Evolutionary conservation across 345 rosid species (phyloP).

Genomic region (Laguncularia racemosa): DNA sequence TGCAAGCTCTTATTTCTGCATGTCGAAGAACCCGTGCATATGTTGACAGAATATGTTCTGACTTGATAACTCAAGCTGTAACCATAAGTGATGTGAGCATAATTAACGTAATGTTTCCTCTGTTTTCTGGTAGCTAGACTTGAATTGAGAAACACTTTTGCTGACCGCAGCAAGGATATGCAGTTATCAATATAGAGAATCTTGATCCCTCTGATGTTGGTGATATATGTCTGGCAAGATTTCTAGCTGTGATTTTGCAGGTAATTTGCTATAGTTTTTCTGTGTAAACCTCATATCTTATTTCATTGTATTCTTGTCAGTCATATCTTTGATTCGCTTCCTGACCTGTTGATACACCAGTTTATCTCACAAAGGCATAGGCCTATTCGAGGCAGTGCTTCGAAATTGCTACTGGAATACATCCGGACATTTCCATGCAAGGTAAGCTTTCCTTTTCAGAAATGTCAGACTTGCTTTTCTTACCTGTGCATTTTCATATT

Average conservation of each 20-base stretch:
- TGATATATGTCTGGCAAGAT: slow-evolving; percentile 65
- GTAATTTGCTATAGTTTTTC: slow-evolving; percentile 22
- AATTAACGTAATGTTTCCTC: neutral
- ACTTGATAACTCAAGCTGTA: slow-evolving; percentile 46
- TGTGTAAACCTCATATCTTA: neutral
- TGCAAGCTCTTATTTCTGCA: slow-evolving; percentile 54
- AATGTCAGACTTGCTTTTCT: neutral
- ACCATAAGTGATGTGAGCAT: slow-evolving; percentile 54
- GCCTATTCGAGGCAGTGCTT: slow-evolving; percentile 70
- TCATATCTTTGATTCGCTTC: slow-evolving; percentile 3
- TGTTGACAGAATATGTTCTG: slow-evolving; percentile 47
- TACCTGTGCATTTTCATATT: neutral
- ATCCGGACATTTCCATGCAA: slow-evolving; percentile 58
- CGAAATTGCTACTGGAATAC: slow-evolving; percentile 62
- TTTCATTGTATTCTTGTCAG: neutral
- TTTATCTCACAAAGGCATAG: slow-evolving; percentile 85
- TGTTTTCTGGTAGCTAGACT: slow-evolving; percentile 7
- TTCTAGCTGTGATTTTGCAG: slow-evolving; percentile 57
- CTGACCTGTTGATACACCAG: slow-evolving; percentile 30
- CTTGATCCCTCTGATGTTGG: slow-evolving; percentile 46
- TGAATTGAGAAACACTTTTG: neutral
- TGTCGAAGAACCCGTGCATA: slow-evolving; percentile 61
- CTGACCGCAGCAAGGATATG: slow-evolving; percentile 62
- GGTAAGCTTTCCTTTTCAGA: slow-evolving; percentile 31
- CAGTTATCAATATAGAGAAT: slow-evolving; percentile 52